Evolutionary conservation across 1,284 basidiomycete genomes (phyloP), one percentile per base, ranked within the genome.

Genomic region (Wolfiporia cocos): DNA sequence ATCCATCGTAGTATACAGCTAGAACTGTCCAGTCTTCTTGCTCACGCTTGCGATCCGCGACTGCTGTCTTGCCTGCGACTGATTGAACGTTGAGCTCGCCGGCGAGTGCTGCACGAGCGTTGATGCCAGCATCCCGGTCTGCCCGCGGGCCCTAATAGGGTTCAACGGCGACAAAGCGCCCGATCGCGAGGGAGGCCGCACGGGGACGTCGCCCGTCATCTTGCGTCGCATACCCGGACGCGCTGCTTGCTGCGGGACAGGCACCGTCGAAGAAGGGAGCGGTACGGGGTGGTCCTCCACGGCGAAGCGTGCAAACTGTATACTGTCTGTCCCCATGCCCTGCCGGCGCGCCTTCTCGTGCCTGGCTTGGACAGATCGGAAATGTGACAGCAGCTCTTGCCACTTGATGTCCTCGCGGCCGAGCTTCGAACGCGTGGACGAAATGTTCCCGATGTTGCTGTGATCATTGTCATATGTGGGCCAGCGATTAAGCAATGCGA

Each of bases 321-420:
- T 57, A 4, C 59, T 62, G 44, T 78, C 78, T 14, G 67, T 61
- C 20, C 81, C 82, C 15, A 80, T 61, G 0, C 78, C 77, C 50
- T 74, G 79, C 37, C 91, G 71, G 15, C 91, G 76, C 1, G 89
- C 78, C 56, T 92, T 92, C 65, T 95, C 92, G 58, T 95, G 92
- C 49, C 80, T 83, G 20, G 74, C 70, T 61, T 95, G 92, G 1
- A 93, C 81, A 0, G 78, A 68, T 17, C 91, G 81, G 70, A 94
- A 94, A 62, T 90, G 93, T 14, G 76, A 74, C 3, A 96, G 72
- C 0, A 97, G 73, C 48, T 96, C 92, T 58, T 85, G 81, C 93
- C 93, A 97, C 59, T 92, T 93, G 60, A 97, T 93, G 44, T 94
- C 90, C 42, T 90, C 89, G 31, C 88, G 78, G 10, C 71, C 78